Base-by-base conservation (phyloP, 768 basidiomycete species). In the Lyophyllum shimeji region DNA sequence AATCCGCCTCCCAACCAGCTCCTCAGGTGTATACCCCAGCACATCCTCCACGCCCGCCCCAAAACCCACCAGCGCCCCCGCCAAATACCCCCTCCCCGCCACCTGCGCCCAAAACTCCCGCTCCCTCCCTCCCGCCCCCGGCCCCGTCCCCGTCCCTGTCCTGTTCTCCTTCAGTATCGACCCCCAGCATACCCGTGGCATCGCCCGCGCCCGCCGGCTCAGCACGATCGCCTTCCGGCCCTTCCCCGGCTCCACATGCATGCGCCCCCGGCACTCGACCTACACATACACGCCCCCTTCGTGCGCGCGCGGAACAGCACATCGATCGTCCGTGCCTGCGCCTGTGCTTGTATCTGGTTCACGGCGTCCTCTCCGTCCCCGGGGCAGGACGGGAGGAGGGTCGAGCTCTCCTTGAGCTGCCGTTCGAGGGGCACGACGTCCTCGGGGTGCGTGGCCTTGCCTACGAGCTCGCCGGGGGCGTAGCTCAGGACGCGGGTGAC, bases 221-320 rank as follows among this genome's bases (percentile, higher is more conserved):
- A 99, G 78, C 33, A 99, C 84, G 65, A 99, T 93, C 1, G 94
- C 93, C 72, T 98, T 97, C 34, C 94, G 77, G 0, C 94, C 94
- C 66, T 98, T 98, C 1, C 94, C 93, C 0, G 93, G 88, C 74
- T 99, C 96, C 53, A 91, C 82, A 63, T 95, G 89, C 39, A 98
- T 77, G 25, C 92, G 78, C 1, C 96, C 96, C n/a, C 87, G 78
- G 48, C 86, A 89, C 68, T 97, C 93, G 15, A 98, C 77, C 96
- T 96, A 99, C 18, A 94, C 81, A 71, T 89, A 95, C 1, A 60
- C 33, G 0, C 77, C 82, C 45, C 62, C 68, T 90, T 93, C 7
- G 87, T 82, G 27, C 80, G 78, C 7, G 92, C 90, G 2, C 96
- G 80, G 75, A 93, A 98, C 34, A 98, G 81, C 12, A 98, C 76